These are phyloP conservation scores for Lentinula lateritia DNA, from an alignment of 768 basidiomycete species.

Conservation along the genomic window DNA sequence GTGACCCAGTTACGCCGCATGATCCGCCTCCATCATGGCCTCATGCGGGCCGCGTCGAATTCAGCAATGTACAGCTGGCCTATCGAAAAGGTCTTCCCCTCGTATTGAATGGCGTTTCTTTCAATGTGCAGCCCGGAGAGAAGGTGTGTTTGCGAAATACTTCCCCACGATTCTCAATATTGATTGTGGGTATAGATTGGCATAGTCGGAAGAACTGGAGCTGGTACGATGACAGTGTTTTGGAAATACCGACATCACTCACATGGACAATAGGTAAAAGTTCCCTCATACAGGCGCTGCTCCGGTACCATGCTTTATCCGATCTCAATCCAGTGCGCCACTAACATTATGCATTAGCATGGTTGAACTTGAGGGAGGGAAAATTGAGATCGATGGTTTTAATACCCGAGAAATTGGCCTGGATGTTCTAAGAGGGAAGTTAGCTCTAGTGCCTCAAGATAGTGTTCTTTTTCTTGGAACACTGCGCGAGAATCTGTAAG, in stretches of 20 bases:
- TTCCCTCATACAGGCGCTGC: slow-evolving; percentile 51
- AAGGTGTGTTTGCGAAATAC: slow-evolving; percentile 37
- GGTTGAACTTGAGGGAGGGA: slow-evolving; percentile 55
- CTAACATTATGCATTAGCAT: slow-evolving; percentile 28
- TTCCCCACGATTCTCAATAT: background rate
- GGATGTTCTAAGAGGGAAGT: slow-evolving; percentile 42
- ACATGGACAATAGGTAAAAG: slow-evolving; percentile 35
- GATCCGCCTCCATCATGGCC: slow-evolving; percentile 52
- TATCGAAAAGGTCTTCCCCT: slow-evolving; percentile 63
- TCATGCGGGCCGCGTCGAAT: slow-evolving; percentile 44
- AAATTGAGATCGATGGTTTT: slow-evolving; percentile 45
- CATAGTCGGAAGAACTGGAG: slow-evolving; percentile 32
- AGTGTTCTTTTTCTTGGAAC: slow-evolving; percentile 43
- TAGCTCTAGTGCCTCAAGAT: slow-evolving; percentile 69
- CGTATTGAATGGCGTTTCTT: slow-evolving; percentile 58
- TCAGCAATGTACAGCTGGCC: slow-evolving; percentile 46
- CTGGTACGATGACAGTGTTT: slow-evolving; percentile 23
- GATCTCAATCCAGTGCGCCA: slow-evolving; percentile 9
- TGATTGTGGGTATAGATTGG: background rate
- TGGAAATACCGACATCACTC: background rate
- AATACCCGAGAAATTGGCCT: slow-evolving; percentile 50
- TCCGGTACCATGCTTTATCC: slow-evolving; percentile 32
- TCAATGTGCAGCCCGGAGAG: slow-evolving; percentile 54
- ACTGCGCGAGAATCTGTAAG: slow-evolving; percentile 36
- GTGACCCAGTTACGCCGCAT: slow-evolving; percentile 30